phyloP scores from a whole-genome alignment of 2,329 filamentous ascomycete species.

The Zymoseptoria passerinii region DNA sequence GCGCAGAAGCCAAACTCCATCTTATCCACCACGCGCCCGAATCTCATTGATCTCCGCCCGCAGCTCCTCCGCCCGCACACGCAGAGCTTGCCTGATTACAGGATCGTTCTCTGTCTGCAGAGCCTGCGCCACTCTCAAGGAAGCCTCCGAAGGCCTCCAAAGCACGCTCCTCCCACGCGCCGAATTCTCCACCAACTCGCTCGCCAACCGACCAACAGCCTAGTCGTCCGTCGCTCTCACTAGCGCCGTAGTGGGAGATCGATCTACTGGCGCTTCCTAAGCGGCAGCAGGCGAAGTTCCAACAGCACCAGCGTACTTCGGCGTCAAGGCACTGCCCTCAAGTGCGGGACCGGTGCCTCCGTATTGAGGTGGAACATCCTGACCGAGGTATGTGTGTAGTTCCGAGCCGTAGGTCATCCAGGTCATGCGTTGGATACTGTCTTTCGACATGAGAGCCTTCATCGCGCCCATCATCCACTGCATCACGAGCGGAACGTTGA shows the following conservation, averaged over 20 bases:
- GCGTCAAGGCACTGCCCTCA: constrained; percentile 35
- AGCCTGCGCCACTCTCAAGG: background rate
- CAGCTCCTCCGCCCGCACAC: background rate
- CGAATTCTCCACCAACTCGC: background rate
- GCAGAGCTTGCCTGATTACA: background rate
- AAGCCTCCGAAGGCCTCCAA: background rate
- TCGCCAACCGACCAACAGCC: background rate
- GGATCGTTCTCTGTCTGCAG: background rate
- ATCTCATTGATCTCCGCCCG: background rate
- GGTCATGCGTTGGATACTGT: constrained; percentile 43
- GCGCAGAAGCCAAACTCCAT: background rate
- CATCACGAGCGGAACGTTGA: constrained; percentile 89
- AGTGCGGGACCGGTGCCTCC: constrained; percentile 61
- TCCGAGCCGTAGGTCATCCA: constrained; percentile 52
- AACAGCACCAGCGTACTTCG: constrained; percentile 26
- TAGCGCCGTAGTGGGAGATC: background rate
- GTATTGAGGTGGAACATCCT: constrained; percentile 64
- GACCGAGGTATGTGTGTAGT: constrained; percentile 58
- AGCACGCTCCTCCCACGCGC: background rate
- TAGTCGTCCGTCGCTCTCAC: background rate
- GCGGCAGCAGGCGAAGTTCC: background rate
- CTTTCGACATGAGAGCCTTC: constrained; percentile 40
- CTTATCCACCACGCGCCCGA: background rate
- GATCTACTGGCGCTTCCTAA: background rate
- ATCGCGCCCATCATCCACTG: constrained; percentile 55